phyloP scores from a whole-genome alignment of 2,329 filamentous ascomycete genomes.

The Chaetomiaceae sp. region DNA sequence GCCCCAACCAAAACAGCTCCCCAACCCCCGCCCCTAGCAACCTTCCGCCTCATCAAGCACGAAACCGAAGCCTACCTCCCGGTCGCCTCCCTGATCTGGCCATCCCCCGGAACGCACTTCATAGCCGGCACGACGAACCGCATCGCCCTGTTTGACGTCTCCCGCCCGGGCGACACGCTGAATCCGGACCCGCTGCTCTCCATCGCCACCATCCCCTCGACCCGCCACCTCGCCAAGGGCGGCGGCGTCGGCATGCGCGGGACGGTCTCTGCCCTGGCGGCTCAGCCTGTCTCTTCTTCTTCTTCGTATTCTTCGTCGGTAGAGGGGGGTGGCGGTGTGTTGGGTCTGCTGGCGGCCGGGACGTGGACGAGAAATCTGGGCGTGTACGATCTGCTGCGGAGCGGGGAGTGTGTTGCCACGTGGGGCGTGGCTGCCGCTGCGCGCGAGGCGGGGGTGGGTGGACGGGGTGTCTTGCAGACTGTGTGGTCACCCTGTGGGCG shows the following conservation, averaged over 20 bases:
- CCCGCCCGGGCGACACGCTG: conserved; percentile 46
- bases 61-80: conserved; percentile 60
- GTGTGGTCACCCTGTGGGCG: conserved; percentile 60
- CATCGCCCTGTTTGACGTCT: conserved; percentile 57
- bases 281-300: conserved; percentile 39
- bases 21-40: conserved; percentile 31
- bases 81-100: conserved; percentile 55
- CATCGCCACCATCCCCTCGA: conserved; percentile 58
- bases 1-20: background rate
- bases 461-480: conserved; percentile 59
- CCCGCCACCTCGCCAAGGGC: conserved; percentile 55
- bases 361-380: conserved; percentile 62
- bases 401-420: conserved; percentile 51
- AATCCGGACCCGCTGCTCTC: conserved; percentile 45
- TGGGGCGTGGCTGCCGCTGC: conserved; percentile 56
- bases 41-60: conserved; percentile 54
- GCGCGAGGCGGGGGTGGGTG: conserved; percentile 46
- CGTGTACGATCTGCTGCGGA: conserved; percentile 56
- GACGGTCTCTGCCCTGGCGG: conserved; percentile 52
- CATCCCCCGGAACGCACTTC: conserved; percentile 53
- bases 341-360: conserved; percentile 53
- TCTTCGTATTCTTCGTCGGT: no score
- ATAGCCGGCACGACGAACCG: conserved; percentile 56
- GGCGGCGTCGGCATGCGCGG: conserved; percentile 62
- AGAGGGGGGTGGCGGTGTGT: conserved; percentile 25